Conservation (phyloP, 83 land plant species). For the Thuja plicata region DNA sequence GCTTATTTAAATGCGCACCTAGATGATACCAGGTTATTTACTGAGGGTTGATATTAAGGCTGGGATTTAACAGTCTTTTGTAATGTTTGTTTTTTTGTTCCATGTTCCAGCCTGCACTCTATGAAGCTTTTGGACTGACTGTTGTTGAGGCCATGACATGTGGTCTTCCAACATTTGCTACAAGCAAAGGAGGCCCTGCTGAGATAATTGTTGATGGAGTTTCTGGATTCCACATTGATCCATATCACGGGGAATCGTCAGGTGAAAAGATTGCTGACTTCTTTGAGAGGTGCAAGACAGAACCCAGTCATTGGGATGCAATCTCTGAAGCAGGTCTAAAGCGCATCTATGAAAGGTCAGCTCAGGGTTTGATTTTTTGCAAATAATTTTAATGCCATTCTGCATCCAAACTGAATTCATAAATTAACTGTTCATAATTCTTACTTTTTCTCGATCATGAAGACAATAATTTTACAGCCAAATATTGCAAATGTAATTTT, state of each 20-base stretch:
- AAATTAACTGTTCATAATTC: neutral
- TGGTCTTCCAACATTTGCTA: constrained; percentile 77
- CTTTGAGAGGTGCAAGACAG: constrained; percentile 48
- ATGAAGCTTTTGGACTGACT: constrained; percentile 78
- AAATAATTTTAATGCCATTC: neutral
- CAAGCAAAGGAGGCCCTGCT: constrained; percentile 71
- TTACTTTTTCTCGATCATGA: neutral
- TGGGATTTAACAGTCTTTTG: neutral
- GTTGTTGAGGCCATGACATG: constrained; percentile 85
- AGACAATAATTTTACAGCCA: neutral
- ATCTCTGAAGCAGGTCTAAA: constrained; percentile 55
- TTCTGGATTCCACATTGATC: constrained; percentile 79
- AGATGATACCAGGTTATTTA: neutral
- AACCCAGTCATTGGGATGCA: constrained; percentile 44
- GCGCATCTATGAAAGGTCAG: constrained; percentile 60
- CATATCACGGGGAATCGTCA: constrained; percentile 60
- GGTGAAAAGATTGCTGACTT: constrained; percentile 40
- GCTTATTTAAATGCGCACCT: neutral
- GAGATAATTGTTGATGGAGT: constrained; percentile 70
- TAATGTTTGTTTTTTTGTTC: constrained; percentile 10
- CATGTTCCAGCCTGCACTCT: constrained; percentile 63
- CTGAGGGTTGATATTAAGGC: neutral
- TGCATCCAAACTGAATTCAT: neutral
- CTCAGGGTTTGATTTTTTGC: neutral
- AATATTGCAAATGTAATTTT: neutral